Base-by-base conservation (phyloP, 371 early-diverging fungal species). In the Rhizomucor miehei region DNA sequence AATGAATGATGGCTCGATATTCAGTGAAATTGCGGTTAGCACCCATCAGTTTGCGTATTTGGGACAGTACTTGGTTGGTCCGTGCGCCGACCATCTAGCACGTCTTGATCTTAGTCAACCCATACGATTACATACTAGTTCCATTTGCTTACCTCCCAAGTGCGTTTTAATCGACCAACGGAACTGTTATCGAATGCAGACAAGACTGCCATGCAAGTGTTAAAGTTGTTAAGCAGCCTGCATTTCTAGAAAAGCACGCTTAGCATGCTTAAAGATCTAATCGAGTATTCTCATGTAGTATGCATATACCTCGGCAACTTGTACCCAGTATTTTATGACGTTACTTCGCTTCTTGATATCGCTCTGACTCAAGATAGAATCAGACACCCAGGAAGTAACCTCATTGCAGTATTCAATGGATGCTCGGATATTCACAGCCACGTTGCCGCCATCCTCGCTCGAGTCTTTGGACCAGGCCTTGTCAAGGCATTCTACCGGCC, bases 151-250 rank as follows among this genome's bases (percentile, higher is more conserved):
- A 71, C 62, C 25, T 87, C 64, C 64, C 64, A 64, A 11, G 64
- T 95, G 25, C 92, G 81, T 40, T 90, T 89, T 41, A 97, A 74
- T 16, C 98, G 88, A 62, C 89, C 89, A 19, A 98, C 83, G 0
- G 95, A 89, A 6, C 93, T 89, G 6, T 91, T 89, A 41, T 91
- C 86, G 54, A 97, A 85, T 0, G 92, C 95, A 10, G 94, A 94
- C 9, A 94, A 71, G 29, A 96, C 89, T 9, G 93, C 85, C 84
- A 90, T 92, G 41, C 96, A 84, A 3, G 93, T 89, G 69, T 93
- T 94, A 57, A 89, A 98, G 78, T 97, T 98, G 55, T 69, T 66
- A 23, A 69, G 35, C 23, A 48, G 23, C 17, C 67, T 60, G 41
- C 69, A 63, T 44, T 71, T 73, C 70, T 79, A 61, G 10, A 16